Evolutionary conservation across 352 stramenopile genomes (phyloP).

Genomic region (Saprolegnia parasitica): DNA sequence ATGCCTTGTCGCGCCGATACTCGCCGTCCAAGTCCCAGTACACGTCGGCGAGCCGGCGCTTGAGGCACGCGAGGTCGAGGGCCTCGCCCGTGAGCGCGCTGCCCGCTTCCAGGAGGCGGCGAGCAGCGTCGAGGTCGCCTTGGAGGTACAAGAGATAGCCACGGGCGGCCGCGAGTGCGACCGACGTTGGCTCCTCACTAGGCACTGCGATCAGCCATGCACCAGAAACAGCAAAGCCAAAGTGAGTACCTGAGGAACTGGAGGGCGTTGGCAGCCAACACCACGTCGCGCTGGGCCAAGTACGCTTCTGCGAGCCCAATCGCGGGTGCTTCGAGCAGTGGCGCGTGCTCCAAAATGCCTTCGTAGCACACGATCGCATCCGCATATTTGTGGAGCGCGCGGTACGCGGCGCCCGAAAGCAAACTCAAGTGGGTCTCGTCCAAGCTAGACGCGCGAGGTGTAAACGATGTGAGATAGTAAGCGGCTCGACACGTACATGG

Average conservation of each 20-base stretch:
- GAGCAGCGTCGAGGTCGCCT: slow-evolving; percentile 37
- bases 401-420: background rate
- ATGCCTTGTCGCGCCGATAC: slow-evolving; percentile 47
- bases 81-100: slow-evolving; percentile 39
- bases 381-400: slow-evolving; percentile 6
- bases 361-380: slow-evolving; percentile 24
- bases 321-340: slow-evolving; percentile 2
- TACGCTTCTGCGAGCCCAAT: slow-evolving; percentile 18
- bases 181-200: background rate
- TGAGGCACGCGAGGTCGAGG: slow-evolving; percentile 35
- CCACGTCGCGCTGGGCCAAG: slow-evolving; percentile 2
- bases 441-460: slow-evolving; percentile 1
- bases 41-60: slow-evolving; percentile 60
- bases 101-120: slow-evolving; percentile 40
- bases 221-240: background rate
- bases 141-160: slow-evolving; percentile 53
- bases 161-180: slow-evolving; percentile 32
- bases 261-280: background rate
- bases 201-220: background rate
- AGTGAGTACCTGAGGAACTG: slow-evolving; percentile 24
- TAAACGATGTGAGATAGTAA: background rate
- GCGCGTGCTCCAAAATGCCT: slow-evolving; percentile 26
- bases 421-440: slow-evolving; percentile 13
- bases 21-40: slow-evolving; percentile 63
- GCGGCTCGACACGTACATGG: background rate